Conservation (phyloP, 768 basidiomycete species). For the Pleurotus pulmonarius region DNA sequence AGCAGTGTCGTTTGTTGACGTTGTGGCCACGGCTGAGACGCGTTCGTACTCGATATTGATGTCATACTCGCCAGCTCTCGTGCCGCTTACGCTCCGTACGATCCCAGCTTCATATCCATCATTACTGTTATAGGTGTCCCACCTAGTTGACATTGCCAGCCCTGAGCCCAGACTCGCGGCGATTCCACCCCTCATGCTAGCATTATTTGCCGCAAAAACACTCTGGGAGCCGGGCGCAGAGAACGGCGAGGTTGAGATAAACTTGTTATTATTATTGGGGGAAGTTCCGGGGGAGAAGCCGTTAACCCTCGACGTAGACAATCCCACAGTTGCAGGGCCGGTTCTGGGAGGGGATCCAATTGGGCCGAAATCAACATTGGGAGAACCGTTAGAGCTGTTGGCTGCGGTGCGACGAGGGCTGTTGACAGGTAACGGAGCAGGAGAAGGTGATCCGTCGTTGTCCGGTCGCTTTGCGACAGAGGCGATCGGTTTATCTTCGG, state of each 20-base stretch:
- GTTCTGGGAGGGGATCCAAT: constrained; percentile 75
- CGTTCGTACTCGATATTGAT: constrained; percentile 34
- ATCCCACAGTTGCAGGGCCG: constrained; percentile 16
- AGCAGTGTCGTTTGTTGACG: constrained; percentile 30
- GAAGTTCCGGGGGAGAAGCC: constrained; percentile 57
- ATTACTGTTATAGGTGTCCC: constrained; percentile 9
- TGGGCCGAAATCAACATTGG: constrained; percentile 65
- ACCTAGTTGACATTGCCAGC: neutral
- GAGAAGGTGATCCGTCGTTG: constrained; percentile 29
- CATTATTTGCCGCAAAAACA: constrained; percentile 35
- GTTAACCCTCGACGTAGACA: constrained; percentile 32
- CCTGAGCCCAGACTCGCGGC: constrained; percentile 51
- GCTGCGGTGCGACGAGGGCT: constrained; percentile 39
- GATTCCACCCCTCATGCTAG: constrained; percentile 37
- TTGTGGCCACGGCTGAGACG: constrained; percentile 19
- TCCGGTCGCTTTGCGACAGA: constrained; percentile 7
- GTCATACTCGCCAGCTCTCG: constrained; percentile 26
- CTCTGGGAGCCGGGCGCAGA: constrained; percentile 68
- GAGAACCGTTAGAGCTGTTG: constrained; percentile 16
- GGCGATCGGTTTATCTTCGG: constrained; percentile 4
- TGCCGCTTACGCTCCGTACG: neutral
- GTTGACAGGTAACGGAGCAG: constrained; percentile 44
- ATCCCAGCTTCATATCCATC: too few species aligned
- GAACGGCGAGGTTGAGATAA: constrained; percentile 67
- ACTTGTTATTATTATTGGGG: constrained; percentile 31